These are phyloP conservation scores for Thalassiosira pacifica DNA, from an alignment of 352 stramenopile genomes.

Conservation along the genomic window DNA sequence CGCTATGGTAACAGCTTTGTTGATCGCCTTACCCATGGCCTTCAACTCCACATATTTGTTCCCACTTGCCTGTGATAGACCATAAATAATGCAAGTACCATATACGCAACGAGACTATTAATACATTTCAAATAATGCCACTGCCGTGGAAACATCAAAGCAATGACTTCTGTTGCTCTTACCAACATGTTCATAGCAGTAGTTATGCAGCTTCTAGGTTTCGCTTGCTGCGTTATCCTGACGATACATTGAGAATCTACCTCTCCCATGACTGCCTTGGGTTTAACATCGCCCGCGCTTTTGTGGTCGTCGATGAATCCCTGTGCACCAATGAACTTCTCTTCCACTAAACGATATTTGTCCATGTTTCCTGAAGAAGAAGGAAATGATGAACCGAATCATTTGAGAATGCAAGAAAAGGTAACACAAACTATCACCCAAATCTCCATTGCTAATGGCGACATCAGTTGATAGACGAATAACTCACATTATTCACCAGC, in stretches of 20 bases:
- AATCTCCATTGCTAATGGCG: neutral
- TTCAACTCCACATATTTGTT: slow-evolving; percentile 81
- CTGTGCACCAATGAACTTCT: slow-evolving; percentile 67
- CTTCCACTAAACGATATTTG: slow-evolving; percentile 86
- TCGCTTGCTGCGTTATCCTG: slow-evolving; percentile 85
- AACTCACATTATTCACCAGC: slow-evolving; percentile 12
- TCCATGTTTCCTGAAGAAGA: slow-evolving; percentile 74
- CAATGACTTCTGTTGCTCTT: slow-evolving; percentile 51
- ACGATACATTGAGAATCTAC: slow-evolving; percentile 64
- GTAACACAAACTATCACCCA: no score
- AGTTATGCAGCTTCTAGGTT: slow-evolving; percentile 87
- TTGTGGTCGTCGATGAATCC: slow-evolving; percentile 67
- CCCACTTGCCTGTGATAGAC: slow-evolving; percentile 46
- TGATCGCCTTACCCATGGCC: slow-evolving; percentile 87
- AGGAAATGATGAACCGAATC: slow-evolving; percentile 28
- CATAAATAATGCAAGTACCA: slow-evolving; percentile 2
- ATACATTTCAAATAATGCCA: no score
- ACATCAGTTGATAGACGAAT: neutral
- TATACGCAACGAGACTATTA: no score
- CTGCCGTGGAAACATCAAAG: slow-evolving; percentile 1
- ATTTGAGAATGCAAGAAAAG: neutral
- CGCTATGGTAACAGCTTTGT: slow-evolving; percentile 87
- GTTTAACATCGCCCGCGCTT: slow-evolving; percentile 24
- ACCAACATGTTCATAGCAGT: slow-evolving; percentile 86
- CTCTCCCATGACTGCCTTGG: slow-evolving; percentile 34